These are phyloP conservation scores for Bacidia rubella DNA, from an alignment of 495 filamentous ascomycete species.

Conservation along the genomic window DNA sequence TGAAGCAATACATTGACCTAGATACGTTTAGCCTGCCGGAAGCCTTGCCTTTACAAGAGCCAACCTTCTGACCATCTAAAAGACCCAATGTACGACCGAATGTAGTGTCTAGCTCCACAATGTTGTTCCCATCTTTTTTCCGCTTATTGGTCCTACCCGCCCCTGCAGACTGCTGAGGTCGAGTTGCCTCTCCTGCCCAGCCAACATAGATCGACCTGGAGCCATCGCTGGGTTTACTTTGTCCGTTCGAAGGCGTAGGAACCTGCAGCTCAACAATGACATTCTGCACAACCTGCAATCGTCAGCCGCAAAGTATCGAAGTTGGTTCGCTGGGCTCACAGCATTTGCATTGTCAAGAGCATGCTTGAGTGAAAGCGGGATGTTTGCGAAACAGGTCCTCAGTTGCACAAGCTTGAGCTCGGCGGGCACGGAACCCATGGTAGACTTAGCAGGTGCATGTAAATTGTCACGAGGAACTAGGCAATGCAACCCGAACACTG, in stretches of 20 bases:
- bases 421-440: constrained; percentile 53
- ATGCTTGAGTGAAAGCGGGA: constrained; percentile 71
- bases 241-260: constrained; percentile 31
- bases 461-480: no score
- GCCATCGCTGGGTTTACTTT: constrained; percentile 18
- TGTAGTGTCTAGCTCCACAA: constrained; percentile 80
- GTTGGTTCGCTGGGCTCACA: constrained; percentile 33
- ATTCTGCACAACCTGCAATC: constrained; percentile 69
- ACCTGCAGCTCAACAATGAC: constrained; percentile 81
- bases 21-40: constrained; percentile 10
- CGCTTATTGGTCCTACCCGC: constrained; percentile 54
- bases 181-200: constrained; percentile 96
- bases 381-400: constrained; percentile 88
- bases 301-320: neutral
- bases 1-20: constrained; percentile 60
- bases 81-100: constrained; percentile 75
- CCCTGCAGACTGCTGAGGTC: constrained; percentile 58
- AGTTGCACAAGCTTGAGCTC: constrained; percentile 71
- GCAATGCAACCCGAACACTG: no score
- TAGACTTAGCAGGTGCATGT: neutral
- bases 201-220: constrained; percentile 69
- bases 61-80: constrained; percentile 72
- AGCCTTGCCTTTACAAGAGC: constrained; percentile 8
- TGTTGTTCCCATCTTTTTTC: constrained; percentile 56
- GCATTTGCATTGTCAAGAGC: constrained; percentile 79